Evolutionary conservation across 2,329 filamentous ascomycete species (phyloP).

Genomic region (Rhynchosporium secalis): DNA sequence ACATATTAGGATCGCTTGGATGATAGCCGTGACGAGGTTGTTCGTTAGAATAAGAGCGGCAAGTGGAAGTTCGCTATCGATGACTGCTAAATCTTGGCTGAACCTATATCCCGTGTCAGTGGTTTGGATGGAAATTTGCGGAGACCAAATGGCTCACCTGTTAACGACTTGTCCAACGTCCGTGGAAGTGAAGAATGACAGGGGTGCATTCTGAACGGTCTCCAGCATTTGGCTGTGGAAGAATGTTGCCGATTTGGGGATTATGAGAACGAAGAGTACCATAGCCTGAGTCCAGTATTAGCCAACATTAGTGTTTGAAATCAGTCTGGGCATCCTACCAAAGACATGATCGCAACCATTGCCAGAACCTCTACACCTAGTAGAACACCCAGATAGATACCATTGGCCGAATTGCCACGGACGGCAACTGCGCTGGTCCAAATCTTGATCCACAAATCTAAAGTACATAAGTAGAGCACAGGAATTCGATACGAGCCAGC

Average conservation of each 20-base stretch:
- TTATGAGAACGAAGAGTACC: constrained; percentile 54
- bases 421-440: constrained; percentile 41
- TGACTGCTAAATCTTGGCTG: constrained; percentile 44
- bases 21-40: constrained; percentile 22
- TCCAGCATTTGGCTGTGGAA: constrained; percentile 51
- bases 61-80: constrained; percentile 36
- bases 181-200: constrained; percentile 46
- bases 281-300: background rate
- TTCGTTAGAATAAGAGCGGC: constrained; percentile 42
- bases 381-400: constrained; percentile 30
- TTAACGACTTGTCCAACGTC: constrained; percentile 47
- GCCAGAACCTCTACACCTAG: constrained; percentile 31
- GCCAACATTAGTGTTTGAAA: background rate
- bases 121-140: too few relatives aligned
- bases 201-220: constrained; percentile 46
- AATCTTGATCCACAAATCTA: constrained; percentile 45
- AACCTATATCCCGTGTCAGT: constrained; percentile 38
- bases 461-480: constrained; percentile 32
- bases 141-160: background rate
- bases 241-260: constrained; percentile 51
- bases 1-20: constrained; percentile 39
- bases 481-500: background rate
- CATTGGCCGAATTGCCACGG: constrained; percentile 30
- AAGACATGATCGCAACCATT: constrained; percentile 19
- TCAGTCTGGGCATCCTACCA: constrained; percentile 22